Percentiles rank a stretch among this genome's conserved stretches.
phyloP scores from a whole-genome alignment of 2,329 filamentous ascomycete genomes.

The Neofusicoccum cordaticola region DNA sequence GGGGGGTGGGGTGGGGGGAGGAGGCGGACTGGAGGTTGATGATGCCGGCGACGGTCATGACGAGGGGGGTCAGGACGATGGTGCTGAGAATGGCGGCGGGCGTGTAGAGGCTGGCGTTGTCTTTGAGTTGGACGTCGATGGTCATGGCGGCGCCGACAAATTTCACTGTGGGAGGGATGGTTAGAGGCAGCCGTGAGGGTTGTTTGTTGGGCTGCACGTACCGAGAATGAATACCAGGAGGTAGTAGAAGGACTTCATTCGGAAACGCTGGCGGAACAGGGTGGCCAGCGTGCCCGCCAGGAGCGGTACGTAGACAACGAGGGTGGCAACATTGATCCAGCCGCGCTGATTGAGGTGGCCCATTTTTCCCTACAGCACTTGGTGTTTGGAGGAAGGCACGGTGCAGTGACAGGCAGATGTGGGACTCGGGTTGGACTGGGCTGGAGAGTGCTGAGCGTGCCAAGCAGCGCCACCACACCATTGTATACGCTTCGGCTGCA shows the following conservation, averaged over 20 bases:
- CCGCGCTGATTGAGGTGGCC: background rate
- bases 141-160: conserved; percentile 1
- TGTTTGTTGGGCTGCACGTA: background rate
- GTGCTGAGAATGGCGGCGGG: conserved; percentile 3
- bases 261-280: background rate
- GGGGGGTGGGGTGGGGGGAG: background rate
- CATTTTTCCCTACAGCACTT: background rate
- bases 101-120: conserved; percentile 1
- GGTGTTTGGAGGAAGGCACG: background rate
- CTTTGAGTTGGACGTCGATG: background rate
- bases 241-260: background rate
- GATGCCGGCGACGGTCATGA: background rate
- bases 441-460: background rate
- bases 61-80: background rate
- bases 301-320: background rate
- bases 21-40: background rate
- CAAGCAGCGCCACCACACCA: background rate
- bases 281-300: background rate
- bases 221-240: background rate
- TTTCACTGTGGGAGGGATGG: background rate
- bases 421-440: background rate
- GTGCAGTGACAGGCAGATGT: no score
- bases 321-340: conserved; percentile 1
- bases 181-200: no score
- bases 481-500: background rate